Base-by-base conservation (phyloP, 345 rosid genomes). In the Jatropha curcas region DNA sequence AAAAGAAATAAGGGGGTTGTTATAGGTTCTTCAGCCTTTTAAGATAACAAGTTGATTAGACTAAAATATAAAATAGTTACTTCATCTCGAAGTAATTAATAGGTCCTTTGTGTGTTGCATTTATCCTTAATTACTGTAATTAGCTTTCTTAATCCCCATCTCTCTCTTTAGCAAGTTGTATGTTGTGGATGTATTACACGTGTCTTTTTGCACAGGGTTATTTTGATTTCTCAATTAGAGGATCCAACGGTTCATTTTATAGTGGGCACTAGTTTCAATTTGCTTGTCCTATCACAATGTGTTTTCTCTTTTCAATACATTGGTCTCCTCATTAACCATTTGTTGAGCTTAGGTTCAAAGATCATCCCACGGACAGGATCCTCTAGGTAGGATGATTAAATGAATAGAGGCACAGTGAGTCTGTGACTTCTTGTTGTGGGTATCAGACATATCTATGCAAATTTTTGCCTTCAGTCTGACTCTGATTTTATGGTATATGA, bases 261-360 rank as follows among this genome's bases (percentile, higher is more conserved):
- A 20, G 1, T 39, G 45, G 51, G 51, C 72, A 55, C 24, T 53
- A 3, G n/a, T 31, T 9, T 68, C 72, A 35, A 34, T 37, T 35
- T 22, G 7, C 3, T 22, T 62, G 66, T 7, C 66, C 3, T 20
- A n/a, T 20, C 25, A 35, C 41, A 56, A 0, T 72, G 53, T 59
- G 19, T 71, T 39, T 24, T 37, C 50, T 2, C 30, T 66, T 28
- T 48, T 66, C 41, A 48, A 7, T 48, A 7, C 43, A 50, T 81
- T 34, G 78, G 70, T 34, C 67, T 27, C 11, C 61, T 60, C 71
- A 35, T 33, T 60, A 24, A n/a, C n/a, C n/a, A n/a, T n/a, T n/a
- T n/a, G n/a, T n/a, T n/a, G 10, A 1, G 46, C 71, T 12, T 0
- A 34, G n/a, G 14, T 19, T 9, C 30, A 70, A 37, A 51, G 24